phyloP scores from a whole-genome alignment of 495 filamentous ascomycete genomes.

The Staphylotrichum longicolle region DNA sequence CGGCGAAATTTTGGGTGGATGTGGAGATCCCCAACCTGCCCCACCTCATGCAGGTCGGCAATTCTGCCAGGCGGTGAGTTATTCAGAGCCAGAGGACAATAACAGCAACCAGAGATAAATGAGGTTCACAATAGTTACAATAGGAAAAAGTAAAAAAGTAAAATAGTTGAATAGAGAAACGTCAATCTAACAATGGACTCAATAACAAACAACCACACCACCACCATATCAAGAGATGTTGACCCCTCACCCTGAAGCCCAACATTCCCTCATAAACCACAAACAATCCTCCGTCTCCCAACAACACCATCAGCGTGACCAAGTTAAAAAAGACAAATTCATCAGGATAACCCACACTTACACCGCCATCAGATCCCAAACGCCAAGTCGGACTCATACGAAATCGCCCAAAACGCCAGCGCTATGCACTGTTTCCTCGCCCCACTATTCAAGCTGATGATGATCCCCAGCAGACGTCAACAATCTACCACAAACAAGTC shows the following conservation, averaged over 20 bases:
- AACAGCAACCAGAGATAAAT: background rate
- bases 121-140: background rate
- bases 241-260: background rate
- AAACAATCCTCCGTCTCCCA: background rate
- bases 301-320: background rate
- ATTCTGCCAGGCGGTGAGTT: conserved; percentile 34
- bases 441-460: background rate
- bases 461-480: background rate
- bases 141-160: background rate
- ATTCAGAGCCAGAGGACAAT: background rate
- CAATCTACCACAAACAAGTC: conserved; percentile 6
- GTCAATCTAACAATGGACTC: background rate
- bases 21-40: conserved; percentile 27
- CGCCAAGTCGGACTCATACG: background rate
- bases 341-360: conserved; percentile 1
- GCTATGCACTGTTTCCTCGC: conserved; percentile 8
- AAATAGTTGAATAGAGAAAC: background rate
- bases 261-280: background rate
- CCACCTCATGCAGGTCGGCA: conserved; percentile 8
- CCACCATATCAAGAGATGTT: background rate
- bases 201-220: background rate
- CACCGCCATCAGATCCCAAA: conserved; percentile 24
- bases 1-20: conserved; percentile 34
- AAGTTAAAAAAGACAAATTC: conserved; percentile 4
- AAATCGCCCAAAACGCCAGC: conserved; percentile 17